Percentiles rank a stretch among this genome's conserved stretches.
Evolutionary conservation across 2,329 filamentous ascomycete species (phyloP).

Genomic region (Colletotrichum simmondsii): DNA sequence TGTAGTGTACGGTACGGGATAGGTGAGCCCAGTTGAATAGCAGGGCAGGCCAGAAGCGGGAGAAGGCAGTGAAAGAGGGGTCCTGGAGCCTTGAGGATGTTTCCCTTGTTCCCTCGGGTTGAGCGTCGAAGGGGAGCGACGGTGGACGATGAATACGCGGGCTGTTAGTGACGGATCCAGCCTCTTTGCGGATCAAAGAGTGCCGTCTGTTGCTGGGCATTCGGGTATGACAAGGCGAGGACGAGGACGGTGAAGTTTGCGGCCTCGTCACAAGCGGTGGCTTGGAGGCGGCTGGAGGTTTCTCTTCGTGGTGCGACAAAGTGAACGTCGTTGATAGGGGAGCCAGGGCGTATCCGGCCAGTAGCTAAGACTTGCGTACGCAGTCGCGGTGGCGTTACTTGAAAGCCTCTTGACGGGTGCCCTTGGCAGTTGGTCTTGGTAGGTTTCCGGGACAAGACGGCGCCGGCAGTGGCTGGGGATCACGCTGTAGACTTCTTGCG

Average conservation of each 20-base stretch:
- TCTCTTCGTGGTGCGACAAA: slow-evolving; percentile 1
- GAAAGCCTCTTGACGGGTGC: slow-evolving; percentile 5
- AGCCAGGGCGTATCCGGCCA: neutral
- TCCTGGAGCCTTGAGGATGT: neutral
- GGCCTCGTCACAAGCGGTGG: slow-evolving; percentile 20
- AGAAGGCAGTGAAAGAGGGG: slow-evolving; percentile 14
- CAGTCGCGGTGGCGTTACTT: slow-evolving; percentile 15
- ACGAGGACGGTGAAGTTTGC: slow-evolving; percentile 8
- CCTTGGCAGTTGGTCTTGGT: slow-evolving; percentile 12
- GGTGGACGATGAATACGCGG: neutral
- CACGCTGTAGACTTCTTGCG: neutral
- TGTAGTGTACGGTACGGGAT: neutral
- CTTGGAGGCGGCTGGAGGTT: slow-evolving; percentile 18
- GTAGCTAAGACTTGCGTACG: slow-evolving; percentile 17
- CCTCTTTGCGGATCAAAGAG: slow-evolving; percentile 5
- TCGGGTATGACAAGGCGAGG: slow-evolving; percentile 2
- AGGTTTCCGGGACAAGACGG: neutral
- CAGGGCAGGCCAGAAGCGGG: slow-evolving; percentile 5
- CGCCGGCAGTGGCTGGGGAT: slow-evolving; percentile 15
- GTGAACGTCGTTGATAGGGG: neutral
- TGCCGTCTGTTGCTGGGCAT: neutral
- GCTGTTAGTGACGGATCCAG: neutral
- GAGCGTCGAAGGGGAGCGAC: neutral
- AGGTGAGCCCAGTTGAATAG: slow-evolving; percentile 5
- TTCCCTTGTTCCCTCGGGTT: slow-evolving; percentile 13